These are phyloP conservation scores for Rusavskia elegans DNA, from an alignment of 495 filamentous ascomycete genomes.

Conservation along the genomic window DNA sequence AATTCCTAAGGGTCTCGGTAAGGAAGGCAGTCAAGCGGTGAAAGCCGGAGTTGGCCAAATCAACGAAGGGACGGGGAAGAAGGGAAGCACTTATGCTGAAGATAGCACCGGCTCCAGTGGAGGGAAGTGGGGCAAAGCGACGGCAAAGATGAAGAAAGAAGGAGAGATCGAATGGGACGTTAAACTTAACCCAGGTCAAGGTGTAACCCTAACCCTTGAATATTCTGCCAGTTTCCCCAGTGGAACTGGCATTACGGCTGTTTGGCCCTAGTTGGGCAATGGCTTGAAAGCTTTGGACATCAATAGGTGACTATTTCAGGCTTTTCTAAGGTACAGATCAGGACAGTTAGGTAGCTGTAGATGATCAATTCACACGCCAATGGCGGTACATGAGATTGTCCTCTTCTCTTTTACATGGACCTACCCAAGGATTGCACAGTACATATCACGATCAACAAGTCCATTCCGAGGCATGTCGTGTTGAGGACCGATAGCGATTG, in stretches of 20 bases:
- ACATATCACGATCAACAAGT: too few relatives aligned
- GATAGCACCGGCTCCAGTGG: constrained; percentile 11
- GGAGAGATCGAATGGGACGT: constrained; percentile 50
- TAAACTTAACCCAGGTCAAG: constrained; percentile 36
- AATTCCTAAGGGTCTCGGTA: constrained; percentile 33
- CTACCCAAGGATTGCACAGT: too few relatives aligned
- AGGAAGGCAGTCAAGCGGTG: constrained; percentile 24
- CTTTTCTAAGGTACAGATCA: too few relatives aligned
- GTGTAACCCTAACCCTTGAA: constrained; percentile 41
- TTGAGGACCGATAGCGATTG: too few relatives aligned
- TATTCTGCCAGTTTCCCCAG: constrained; percentile 44
- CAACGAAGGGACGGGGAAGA: not conserved
- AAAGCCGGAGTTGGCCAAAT: not conserved
- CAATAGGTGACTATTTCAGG: too few relatives aligned
- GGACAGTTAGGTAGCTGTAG: too few relatives aligned
- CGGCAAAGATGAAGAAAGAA: constrained; percentile 24
- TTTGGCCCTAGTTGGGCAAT: not conserved
- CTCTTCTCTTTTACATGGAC: too few relatives aligned
- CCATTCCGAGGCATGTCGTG: too few relatives aligned
- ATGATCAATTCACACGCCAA: too few relatives aligned
- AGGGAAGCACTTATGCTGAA: not conserved
- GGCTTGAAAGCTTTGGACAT: too few relatives aligned
- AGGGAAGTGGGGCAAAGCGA: constrained; percentile 13
- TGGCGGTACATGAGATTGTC: too few relatives aligned
- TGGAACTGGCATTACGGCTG: constrained; percentile 26